These are phyloP conservation scores for Colletotrichum filicis DNA, from an alignment of 2,329 filamentous ascomycete species.

Conservation along the genomic window DNA sequence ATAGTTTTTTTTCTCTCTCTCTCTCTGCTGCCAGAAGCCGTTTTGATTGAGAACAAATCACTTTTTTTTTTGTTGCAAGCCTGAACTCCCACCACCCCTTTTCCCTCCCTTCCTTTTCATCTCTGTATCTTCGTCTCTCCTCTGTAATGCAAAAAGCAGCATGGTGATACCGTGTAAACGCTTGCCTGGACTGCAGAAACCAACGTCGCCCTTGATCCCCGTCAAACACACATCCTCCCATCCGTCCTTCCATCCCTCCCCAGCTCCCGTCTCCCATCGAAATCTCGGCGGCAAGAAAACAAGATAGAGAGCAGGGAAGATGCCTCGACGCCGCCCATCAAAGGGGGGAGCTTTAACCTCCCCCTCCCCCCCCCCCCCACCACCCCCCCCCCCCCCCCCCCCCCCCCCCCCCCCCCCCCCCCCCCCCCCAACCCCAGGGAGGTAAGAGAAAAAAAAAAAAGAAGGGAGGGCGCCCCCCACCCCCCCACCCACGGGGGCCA, in stretches of 20 bases:
- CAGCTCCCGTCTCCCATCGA: conserved; percentile 2
- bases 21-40: conserved; percentile 12
- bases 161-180: neutral
- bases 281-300: conserved; percentile 29
- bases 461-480: no score
- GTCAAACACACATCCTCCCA: neutral
- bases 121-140: neutral
- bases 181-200: neutral
- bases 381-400: no score
- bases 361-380: no score
- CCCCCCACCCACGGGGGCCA: no score
- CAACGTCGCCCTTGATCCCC: neutral
- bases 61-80: conserved; percentile 10
- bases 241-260: neutral
- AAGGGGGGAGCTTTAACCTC: neutral
- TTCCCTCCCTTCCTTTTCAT: neutral
- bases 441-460: no score
- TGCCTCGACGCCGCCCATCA: conserved; percentile 17
- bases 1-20: neutral
- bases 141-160: conserved; percentile 19
- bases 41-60: conserved; percentile 27
- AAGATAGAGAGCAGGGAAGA: neutral
- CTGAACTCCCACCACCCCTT: conserved; percentile 3
- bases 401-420: no score
- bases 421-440: no score